Percentiles rank a stretch among this genome's conserved stretches.
Conservation (phyloP, 768 basidiomycete species). For the Pleurotus citrinopileatus region DNA sequence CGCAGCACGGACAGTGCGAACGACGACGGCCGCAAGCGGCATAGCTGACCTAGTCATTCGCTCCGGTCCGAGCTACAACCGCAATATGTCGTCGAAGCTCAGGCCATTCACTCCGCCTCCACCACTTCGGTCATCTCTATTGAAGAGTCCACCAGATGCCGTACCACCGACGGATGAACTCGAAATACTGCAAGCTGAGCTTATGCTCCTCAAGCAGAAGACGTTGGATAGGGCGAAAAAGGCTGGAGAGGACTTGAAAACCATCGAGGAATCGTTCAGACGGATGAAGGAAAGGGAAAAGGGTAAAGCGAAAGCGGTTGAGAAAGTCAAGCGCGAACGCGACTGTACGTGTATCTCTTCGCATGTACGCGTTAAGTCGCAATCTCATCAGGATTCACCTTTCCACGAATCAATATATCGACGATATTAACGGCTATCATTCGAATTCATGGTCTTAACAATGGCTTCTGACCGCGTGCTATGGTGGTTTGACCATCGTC, state of each 20-base stretch:
- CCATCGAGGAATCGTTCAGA: slow-evolving; percentile 74
- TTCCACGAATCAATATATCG: not conserved
- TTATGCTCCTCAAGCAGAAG: slow-evolving; percentile 48
- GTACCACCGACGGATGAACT: slow-evolving; percentile 76
- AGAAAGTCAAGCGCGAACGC: slow-evolving; percentile 71
- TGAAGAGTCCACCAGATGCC: slow-evolving; percentile 61
- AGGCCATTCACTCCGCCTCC: slow-evolving; percentile 44
- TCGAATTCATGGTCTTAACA: not conserved
- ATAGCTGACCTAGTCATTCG: slow-evolving; percentile 13
- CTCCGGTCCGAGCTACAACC: slow-evolving; percentile 11
- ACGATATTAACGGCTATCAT: not conserved
- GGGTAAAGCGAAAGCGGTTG: slow-evolving; percentile 68
- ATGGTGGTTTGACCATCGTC: not conserved
- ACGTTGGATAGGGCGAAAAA: slow-evolving; percentile 66
- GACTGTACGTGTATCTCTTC: slow-evolving; percentile 58
- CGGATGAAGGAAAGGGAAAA: slow-evolving; percentile 74
- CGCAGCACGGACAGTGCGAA: not conserved
- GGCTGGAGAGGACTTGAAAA: slow-evolving; percentile 71
- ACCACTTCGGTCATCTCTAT: slow-evolving; percentile 54
- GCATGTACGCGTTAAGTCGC: slow-evolving; percentile 18
- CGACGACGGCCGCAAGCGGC: not conserved
- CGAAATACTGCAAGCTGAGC: slow-evolving; percentile 59
- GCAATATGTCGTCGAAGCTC: slow-evolving; percentile 61
- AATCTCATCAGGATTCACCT: slow-evolving; percentile 13
- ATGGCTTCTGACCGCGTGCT: not conserved